Conservation (phyloP, 1,139 yeast genomes). For the Entelexis sorbosivorans region DNA sequence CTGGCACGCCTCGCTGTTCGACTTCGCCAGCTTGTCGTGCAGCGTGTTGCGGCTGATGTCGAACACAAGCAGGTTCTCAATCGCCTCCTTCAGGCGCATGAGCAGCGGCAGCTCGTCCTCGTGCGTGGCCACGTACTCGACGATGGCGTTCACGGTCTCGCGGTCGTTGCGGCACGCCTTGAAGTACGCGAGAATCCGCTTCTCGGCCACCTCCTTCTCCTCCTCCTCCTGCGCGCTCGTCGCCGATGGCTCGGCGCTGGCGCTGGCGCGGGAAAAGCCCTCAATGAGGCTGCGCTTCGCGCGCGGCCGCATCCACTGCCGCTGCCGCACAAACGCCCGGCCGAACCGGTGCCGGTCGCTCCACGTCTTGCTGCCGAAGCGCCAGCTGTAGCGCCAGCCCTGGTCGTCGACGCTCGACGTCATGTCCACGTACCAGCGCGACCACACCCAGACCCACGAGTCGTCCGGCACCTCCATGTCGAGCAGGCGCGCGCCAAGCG, state of each 20-base stretch:
- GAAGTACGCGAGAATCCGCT: not conserved
- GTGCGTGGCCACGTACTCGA: constrained; percentile 11
- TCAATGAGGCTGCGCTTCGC: constrained; percentile 8
- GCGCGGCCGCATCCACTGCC: constrained; percentile 34
- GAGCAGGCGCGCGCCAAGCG: constrained; percentile 20
- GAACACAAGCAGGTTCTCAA: constrained; percentile 18
- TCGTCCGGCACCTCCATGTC: constrained; percentile 48
- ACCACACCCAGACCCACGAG: constrained; percentile 66
- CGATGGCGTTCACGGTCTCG: constrained; percentile 19
- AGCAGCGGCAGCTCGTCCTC: constrained; percentile 12
- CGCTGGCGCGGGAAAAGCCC: not conserved
- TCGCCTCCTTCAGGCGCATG: constrained; percentile 1
- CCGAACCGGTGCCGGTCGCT: constrained; percentile 34
- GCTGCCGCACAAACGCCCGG: constrained; percentile 35
- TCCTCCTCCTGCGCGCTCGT: not conserved
- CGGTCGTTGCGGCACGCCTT: constrained; percentile 22
- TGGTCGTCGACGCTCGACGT: constrained; percentile 61
- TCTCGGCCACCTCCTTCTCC: not conserved
- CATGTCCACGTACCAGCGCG: constrained; percentile 63
- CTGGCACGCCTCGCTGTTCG: constrained; percentile 10
- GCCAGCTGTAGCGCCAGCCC: constrained; percentile 58
- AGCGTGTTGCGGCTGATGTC: constrained; percentile 19
- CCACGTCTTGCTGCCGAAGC: constrained; percentile 32
- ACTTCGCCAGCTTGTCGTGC: constrained; percentile 10
- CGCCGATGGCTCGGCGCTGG: not conserved